Base-by-base conservation (phyloP, 2,329 filamentous ascomycete genomes). In the Penicillium sp. region DNA sequence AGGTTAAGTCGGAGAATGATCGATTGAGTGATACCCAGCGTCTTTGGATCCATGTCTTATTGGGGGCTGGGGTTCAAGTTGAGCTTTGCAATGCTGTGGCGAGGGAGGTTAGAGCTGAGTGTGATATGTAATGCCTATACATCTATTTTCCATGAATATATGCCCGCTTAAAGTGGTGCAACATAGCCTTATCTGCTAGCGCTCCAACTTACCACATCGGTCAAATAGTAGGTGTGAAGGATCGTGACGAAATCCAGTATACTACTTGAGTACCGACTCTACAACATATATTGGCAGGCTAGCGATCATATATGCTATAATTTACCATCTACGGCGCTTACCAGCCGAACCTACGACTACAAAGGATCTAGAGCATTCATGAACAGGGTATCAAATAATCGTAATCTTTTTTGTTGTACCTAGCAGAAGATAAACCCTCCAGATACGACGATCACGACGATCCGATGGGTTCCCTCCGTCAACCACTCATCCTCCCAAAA, bases 11-110 rank as follows among this genome's bases (percentile, higher is more conserved):
- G 58, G 84, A 83, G 65, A 96, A 95, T 69, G 93, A 98, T 75
- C 82, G 89, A 34, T 74, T 98, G 62, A 97, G 91, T 69, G 93
- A 98, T 73, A 95, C 90, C 17, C 93, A 98, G 72, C 76, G 93
- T 59, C 77, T 98, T 58, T 98, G 93, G 93, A 95, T 97, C 61
- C 88, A 97, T 74, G 88, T 96, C 7, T 76, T 98, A 46, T 85
- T 83, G 7, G 84, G 85, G 1, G 89, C 90, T 1, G 91, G 93
- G 2, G 79, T 97, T 34, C 80, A 78, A 58, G 91, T 97, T 26
- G 90, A 95, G 60, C 74, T 97, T 56, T 94, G 80, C 57, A 77
- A 81, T 68, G 81, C 80, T 22, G 75, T 82, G 57, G 80, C 81
- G 6, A 75, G 68, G 57, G 78, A 82, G 62, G 75, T 82, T 4